Evolutionary conservation across 805 yeast species (phyloP).

Genomic region (Kazachstania psychrophila): DNA sequence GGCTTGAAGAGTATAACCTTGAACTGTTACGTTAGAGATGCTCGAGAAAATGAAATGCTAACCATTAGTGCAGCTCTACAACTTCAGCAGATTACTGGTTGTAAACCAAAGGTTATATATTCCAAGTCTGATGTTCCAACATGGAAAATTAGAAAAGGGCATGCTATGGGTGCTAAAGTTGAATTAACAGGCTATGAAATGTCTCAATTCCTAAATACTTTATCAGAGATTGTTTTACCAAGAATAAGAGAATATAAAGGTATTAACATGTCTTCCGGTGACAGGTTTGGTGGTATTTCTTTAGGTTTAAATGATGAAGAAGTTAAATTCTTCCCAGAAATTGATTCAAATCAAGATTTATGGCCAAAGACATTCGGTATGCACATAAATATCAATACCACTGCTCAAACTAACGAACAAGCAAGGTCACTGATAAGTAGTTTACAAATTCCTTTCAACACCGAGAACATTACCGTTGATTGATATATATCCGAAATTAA

Average conservation of each 20-base stretch:
- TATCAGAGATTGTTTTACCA: conserved; percentile 89
- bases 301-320: conserved; percentile 76
- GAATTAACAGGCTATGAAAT: conserved; percentile 70
- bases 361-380: conserved; percentile 85
- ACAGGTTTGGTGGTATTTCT: conserved; percentile 73
- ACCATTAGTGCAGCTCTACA: conserved; percentile 71
- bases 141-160: conserved; percentile 83
- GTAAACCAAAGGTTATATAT: conserved; percentile 62
- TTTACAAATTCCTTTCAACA: conserved; percentile 64
- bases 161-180: conserved; percentile 84
- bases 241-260: conserved; percentile 84
- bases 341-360: conserved; percentile 79
- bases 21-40: conserved; percentile 68
- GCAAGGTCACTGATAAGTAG: conserved; percentile 81
- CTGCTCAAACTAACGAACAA: conserved; percentile 82
- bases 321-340: conserved; percentile 81
- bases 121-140: conserved; percentile 72
- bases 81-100: conserved; percentile 90
- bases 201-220: conserved; percentile 74
- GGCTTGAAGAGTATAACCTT: conserved; percentile 55
- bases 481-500: not conserved
- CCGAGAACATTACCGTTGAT: not conserved
- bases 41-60: conserved; percentile 58
- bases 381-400: conserved; percentile 74
- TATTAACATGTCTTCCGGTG: conserved; percentile 68